These are phyloP conservation scores for Cocos nucifera DNA, from an alignment of 176 grass and related monocot genomes.

Conservation along the genomic window DNA sequence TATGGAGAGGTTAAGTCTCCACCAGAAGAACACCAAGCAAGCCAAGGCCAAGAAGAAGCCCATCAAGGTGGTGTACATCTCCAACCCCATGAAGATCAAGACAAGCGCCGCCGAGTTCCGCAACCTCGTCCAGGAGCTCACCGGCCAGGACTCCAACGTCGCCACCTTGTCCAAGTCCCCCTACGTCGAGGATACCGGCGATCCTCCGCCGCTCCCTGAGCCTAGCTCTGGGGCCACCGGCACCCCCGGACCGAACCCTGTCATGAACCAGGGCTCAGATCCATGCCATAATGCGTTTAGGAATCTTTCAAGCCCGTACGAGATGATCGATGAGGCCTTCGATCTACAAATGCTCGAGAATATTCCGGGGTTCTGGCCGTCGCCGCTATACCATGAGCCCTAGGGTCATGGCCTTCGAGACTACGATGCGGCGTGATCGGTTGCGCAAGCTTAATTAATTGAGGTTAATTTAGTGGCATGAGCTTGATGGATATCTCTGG, in stretches of 20 bases:
- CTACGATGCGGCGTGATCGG: background rate
- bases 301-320: background rate
- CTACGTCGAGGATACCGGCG: background rate
- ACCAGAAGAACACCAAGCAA: background rate
- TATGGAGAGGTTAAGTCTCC: background rate
- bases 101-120: background rate
- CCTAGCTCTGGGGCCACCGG: background rate
- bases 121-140: background rate
- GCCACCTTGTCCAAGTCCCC: background rate
- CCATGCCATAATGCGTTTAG: background rate
- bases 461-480: background rate
- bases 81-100: background rate
- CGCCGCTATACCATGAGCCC: background rate
- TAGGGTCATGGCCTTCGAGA: background rate
- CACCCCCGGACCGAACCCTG: background rate
- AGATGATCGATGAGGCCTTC: background rate
- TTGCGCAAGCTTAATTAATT: background rate
- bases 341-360: background rate
- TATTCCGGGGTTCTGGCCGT: background rate
- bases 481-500: background rate
- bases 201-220: background rate
- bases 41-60: conserved; percentile 1
- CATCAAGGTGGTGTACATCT: background rate
- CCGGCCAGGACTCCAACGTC: background rate
- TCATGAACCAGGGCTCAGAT: background rate